Percentiles rank a stretch among this genome's conserved stretches.
phyloP scores from a whole-genome alignment of 192 early-diverging fungal species.

The Powellomyces hirtus region DNA sequence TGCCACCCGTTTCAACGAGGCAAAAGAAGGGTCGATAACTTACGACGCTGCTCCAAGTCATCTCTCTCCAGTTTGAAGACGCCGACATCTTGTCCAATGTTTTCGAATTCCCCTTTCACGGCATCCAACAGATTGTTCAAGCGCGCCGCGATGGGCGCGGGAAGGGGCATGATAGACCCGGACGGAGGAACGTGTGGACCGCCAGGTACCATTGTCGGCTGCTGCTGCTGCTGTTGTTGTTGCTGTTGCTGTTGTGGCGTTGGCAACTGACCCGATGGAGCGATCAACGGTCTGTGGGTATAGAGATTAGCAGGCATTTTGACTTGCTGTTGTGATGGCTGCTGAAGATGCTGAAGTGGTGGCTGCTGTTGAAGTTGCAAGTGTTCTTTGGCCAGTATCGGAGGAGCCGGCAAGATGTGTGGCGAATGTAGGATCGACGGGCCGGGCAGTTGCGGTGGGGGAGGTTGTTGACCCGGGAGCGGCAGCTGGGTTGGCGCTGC shows the following conservation, averaged over 20 bases:
- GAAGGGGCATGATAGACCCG: neutral
- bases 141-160: slow-evolving; percentile 10
- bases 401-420: neutral
- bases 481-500: neutral
- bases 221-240: slow-evolving; percentile 25
- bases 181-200: neutral
- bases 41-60: slow-evolving; percentile 87
- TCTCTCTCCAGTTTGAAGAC: slow-evolving; percentile 74
- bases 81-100: slow-evolving; percentile 69
- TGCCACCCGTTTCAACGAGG: neutral
- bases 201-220: slow-evolving; percentile 12
- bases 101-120: slow-evolving; percentile 75
- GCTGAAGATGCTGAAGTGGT: slow-evolving; percentile 1
- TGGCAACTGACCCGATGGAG: neutral
- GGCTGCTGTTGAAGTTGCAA: slow-evolving; percentile 2
- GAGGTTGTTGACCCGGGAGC: neutral
- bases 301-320: neutral
- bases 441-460: neutral
- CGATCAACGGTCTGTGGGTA: slow-evolving; percentile 7
- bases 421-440: neutral
- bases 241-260: slow-evolving; percentile 20
- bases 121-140: slow-evolving; percentile 78
- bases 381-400: neutral
- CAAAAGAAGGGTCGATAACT: slow-evolving; percentile 19
- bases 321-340: neutral